Conservation (phyloP, 1,284 basidiomycete species). For the Ganoderma leucocontextum region DNA sequence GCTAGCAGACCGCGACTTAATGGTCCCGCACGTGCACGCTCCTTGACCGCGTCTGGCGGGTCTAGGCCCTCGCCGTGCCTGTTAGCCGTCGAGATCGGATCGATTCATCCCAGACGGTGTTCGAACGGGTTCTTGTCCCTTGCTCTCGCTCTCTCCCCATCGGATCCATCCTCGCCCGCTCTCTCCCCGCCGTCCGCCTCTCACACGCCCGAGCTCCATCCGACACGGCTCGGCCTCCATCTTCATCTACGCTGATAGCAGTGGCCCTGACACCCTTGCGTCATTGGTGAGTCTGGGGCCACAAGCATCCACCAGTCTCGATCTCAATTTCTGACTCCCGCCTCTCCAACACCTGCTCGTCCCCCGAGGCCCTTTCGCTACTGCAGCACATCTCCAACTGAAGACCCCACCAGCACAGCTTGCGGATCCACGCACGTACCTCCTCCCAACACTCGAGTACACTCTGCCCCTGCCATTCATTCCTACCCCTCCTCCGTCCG, state of each 20-base stretch:
- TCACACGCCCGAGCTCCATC: too few relatives aligned
- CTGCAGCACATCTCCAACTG: not conserved
- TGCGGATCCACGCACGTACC: not conserved
- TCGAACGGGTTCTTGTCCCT: not conserved
- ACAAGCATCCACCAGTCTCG: constrained; percentile 2
- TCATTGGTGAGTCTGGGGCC: not conserved
- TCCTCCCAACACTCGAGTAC: not conserved
- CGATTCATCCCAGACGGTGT: not conserved
- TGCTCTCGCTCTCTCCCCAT: not conserved
- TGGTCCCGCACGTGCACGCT: not conserved
- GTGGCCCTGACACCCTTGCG: not conserved
- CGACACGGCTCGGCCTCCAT: too few relatives aligned
- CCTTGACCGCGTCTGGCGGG: not conserved
- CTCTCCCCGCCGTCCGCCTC: not conserved
- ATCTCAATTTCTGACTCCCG: not conserved
- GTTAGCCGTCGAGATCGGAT: constrained; percentile 5
- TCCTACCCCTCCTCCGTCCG: not conserved
- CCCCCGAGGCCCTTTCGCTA: not conserved
- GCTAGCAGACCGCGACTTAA: constrained; percentile 6
- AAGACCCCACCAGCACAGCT: not conserved
- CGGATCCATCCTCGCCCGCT: not conserved
- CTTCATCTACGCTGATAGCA: not conserved
- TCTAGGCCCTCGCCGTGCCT: not conserved
- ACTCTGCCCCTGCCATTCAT: not conserved
- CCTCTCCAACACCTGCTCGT: not conserved